Conservation (phyloP, 192 early-diverging fungal species). For the Rhizoclosmatium sp. region DNA sequence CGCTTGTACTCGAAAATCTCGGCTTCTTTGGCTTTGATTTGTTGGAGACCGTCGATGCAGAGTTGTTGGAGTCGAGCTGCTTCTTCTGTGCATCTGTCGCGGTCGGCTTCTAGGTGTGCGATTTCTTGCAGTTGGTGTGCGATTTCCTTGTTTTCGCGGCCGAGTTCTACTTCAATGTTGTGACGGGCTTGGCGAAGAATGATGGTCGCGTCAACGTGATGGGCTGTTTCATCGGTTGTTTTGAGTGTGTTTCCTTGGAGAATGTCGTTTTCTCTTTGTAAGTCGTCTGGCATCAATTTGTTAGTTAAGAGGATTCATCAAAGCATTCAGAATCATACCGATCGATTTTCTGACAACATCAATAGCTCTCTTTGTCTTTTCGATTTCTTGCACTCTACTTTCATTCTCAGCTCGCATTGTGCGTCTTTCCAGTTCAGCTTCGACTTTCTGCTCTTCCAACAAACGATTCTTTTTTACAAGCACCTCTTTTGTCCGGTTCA, state of each 20-base stretch:
- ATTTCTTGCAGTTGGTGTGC: constrained; percentile 40
- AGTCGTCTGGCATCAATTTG: constrained; percentile 41
- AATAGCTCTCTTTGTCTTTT: constrained; percentile 46
- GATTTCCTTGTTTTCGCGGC: constrained; percentile 41
- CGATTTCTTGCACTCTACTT: constrained; percentile 44
- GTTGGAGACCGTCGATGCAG: constrained; percentile 51
- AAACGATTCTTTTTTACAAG: constrained; percentile 62
- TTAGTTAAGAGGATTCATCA: too few relatives aligned
- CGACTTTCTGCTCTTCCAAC: constrained; percentile 63
- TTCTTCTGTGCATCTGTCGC: constrained; percentile 54
- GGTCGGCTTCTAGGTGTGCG: constrained; percentile 47
- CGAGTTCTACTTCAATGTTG: constrained; percentile 66
- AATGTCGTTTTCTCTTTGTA: constrained; percentile 60
- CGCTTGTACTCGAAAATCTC: constrained; percentile 67
- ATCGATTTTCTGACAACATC: constrained; percentile 58
- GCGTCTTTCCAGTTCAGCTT: constrained; percentile 61
- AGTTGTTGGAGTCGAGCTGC: constrained; percentile 45
- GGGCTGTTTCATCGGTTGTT: constrained; percentile 48
- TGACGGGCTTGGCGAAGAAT: constrained; percentile 58
- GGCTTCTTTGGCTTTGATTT: constrained; percentile 65
- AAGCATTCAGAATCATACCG: neutral
- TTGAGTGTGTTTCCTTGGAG: constrained; percentile 52
- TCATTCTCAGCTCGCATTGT: constrained; percentile 53
- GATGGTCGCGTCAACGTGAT: constrained; percentile 42
- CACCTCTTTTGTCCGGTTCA: constrained; percentile 56